Conservation (phyloP, 306 rosid species). For the Potentilla sterilis region DNA sequence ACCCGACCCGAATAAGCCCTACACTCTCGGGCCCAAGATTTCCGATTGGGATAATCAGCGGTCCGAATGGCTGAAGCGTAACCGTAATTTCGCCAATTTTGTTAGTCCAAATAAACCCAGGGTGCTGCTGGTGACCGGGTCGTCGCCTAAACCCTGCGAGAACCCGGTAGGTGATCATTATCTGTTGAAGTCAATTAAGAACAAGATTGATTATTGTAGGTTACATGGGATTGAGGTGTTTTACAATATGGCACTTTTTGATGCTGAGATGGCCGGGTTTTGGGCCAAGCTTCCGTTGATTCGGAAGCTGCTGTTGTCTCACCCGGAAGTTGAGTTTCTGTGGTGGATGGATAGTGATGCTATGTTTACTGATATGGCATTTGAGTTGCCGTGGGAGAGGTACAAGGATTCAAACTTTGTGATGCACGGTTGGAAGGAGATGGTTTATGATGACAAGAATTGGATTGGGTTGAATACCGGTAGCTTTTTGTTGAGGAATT, state of each 20-base stretch:
- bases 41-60: constrained; percentile 73
- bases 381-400: constrained; percentile 85
- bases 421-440: constrained; percentile 79
- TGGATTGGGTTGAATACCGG: constrained; percentile 98
- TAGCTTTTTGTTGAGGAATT: constrained; percentile 68
- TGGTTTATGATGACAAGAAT: constrained; percentile 74
- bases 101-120: constrained; percentile 65
- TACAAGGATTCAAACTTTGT: constrained; percentile 63
- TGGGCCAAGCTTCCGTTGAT: constrained; percentile 94
- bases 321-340: constrained; percentile 75
- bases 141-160: constrained; percentile 90
- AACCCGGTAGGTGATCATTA: constrained; percentile 92
- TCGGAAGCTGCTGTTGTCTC: constrained; percentile 64
- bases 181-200: constrained; percentile 70
- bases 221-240: constrained; percentile 80
- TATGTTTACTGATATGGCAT: constrained; percentile 88
- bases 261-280: constrained; percentile 91
- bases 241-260: constrained; percentile 76
- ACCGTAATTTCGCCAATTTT: constrained; percentile 65
- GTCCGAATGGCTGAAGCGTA: constrained; percentile 54
- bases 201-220: constrained; percentile 88
- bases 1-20: constrained; percentile 40
- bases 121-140: constrained; percentile 83
- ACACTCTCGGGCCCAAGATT: constrained; percentile 75
- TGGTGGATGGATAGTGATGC: constrained; percentile 99